Percentiles rank a stretch among this genome's conserved stretches.
These are phyloP conservation scores for Cercophora scortea DNA, from an alignment of 495 filamentous ascomycete genomes.

Conservation along the genomic window DNA sequence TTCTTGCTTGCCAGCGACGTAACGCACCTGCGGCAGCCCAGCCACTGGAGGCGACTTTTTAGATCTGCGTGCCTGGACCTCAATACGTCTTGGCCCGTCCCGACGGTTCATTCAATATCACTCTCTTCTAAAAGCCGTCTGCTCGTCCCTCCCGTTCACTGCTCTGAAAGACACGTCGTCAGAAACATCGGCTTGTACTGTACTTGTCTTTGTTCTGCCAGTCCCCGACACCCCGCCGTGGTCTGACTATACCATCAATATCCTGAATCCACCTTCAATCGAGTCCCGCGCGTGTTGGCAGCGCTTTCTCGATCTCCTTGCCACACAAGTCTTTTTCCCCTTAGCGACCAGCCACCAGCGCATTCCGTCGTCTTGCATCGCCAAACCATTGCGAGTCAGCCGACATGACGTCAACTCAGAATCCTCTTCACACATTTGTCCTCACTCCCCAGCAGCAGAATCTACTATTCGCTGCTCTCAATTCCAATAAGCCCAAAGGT, in stretches of 20 bases:
- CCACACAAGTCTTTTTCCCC: too few relatives aligned
- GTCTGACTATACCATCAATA: background rate
- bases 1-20: too few relatives aligned
- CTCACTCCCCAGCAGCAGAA: slow-evolving; percentile 83
- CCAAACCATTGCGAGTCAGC: slow-evolving; percentile 15
- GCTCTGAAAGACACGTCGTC: background rate
- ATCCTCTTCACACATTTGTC: slow-evolving; percentile 35
- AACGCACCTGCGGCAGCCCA: too few relatives aligned
- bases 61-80: background rate
- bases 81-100: background rate
- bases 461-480: slow-evolving; percentile 78
- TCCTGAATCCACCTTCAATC: background rate
- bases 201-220: slow-evolving; percentile 3
- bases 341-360: background rate
- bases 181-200: background rate
- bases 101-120: background rate
- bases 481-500: slow-evolving; percentile 53
- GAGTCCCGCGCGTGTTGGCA: background rate
- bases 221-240: slow-evolving; percentile 7
- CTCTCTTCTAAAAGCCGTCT: background rate
- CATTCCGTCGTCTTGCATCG: background rate
- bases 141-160: background rate
- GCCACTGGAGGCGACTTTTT: slow-evolving; percentile 1
- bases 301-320: background rate
- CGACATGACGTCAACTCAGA: slow-evolving; percentile 39